These are phyloP conservation scores for Kewa caespitosa DNA, from an alignment of 179 eudicot genomes.

Conservation along the genomic window DNA sequence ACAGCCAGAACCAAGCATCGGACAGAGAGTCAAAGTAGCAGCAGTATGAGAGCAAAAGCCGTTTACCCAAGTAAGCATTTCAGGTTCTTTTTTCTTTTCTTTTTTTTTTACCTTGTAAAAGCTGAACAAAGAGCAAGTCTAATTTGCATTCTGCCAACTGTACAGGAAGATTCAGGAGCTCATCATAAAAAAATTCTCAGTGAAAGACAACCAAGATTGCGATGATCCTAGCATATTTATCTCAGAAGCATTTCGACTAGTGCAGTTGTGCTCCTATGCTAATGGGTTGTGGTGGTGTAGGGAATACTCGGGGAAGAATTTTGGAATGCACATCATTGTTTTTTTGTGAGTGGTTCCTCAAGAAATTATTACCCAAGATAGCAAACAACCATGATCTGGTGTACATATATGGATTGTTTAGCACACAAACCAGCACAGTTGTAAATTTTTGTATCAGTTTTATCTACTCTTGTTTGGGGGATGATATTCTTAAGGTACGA, in stretches of 20 bases:
- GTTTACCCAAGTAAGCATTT: slow-evolving; percentile 1
- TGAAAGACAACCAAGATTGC: neutral
- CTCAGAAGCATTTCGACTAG: neutral
- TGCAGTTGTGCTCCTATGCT: neutral
- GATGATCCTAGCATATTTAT: neutral
- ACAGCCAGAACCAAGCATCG: slow-evolving; percentile 18
- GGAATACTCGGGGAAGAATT: neutral
- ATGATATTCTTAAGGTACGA: no score
- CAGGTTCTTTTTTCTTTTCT: neutral
- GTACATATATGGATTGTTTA: slow-evolving; percentile 16
- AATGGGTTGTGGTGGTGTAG: neutral
- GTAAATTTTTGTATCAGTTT: slow-evolving; percentile 18
- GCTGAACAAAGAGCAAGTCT: neutral
- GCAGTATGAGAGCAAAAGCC: slow-evolving; percentile 9
- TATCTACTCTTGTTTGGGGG: neutral
- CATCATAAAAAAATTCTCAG: neutral
- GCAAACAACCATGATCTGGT: neutral
- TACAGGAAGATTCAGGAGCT: slow-evolving; percentile 12
- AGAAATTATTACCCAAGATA: neutral
- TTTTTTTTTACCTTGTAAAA: neutral
- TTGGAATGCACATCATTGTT: neutral
- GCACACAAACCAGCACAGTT: neutral
- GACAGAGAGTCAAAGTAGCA: slow-evolving; percentile 20
- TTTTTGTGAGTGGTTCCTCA: neutral
- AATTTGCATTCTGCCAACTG: neutral